These are phyloP conservation scores for Venturia effusa DNA, from an alignment of 2,329 filamentous ascomycete species.

Conservation along the genomic window DNA sequence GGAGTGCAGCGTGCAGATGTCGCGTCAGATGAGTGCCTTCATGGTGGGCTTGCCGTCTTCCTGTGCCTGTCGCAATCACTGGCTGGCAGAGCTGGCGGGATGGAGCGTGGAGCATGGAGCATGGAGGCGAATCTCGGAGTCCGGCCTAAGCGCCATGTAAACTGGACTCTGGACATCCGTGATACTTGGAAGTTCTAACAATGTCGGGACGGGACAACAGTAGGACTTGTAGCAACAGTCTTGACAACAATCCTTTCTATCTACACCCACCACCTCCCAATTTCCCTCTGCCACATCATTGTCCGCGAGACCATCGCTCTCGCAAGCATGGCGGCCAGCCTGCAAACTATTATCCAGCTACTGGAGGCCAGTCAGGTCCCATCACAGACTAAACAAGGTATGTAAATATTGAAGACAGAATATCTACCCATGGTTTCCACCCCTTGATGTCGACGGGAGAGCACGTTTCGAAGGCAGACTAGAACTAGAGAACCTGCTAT, in stretches of 20 bases:
- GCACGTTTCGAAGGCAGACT: not conserved
- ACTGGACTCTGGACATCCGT: too few relatives aligned
- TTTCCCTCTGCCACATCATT: slow-evolving; percentile 7
- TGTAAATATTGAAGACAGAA: slow-evolving; percentile 17
- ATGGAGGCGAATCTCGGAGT: not conserved
- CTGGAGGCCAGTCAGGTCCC: slow-evolving; percentile 87
- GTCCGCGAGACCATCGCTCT: not conserved
- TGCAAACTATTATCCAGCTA: slow-evolving; percentile 62
- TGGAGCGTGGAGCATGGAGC: too few relatives aligned
- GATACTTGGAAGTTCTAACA: too few relatives aligned
- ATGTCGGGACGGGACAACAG: too few relatives aligned
- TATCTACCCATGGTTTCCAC: not conserved
- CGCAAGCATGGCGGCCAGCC: slow-evolving; percentile 46
- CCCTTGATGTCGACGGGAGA: not conserved
- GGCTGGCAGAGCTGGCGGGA: too few relatives aligned
- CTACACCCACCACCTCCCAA: slow-evolving; percentile 13
- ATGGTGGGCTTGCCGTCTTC: not conserved
- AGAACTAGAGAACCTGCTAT: not conserved
- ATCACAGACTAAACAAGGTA: slow-evolving; percentile 80
- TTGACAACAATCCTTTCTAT: slow-evolving; percentile 10
- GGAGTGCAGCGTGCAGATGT: too few relatives aligned
- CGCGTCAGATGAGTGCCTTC: not conserved
- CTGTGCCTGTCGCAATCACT: not conserved
- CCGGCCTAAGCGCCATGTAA: not conserved
- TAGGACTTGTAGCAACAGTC: not conserved